phyloP scores from a whole-genome alignment of 768 basidiomycete species.

The Agaricus subrufescens region DNA sequence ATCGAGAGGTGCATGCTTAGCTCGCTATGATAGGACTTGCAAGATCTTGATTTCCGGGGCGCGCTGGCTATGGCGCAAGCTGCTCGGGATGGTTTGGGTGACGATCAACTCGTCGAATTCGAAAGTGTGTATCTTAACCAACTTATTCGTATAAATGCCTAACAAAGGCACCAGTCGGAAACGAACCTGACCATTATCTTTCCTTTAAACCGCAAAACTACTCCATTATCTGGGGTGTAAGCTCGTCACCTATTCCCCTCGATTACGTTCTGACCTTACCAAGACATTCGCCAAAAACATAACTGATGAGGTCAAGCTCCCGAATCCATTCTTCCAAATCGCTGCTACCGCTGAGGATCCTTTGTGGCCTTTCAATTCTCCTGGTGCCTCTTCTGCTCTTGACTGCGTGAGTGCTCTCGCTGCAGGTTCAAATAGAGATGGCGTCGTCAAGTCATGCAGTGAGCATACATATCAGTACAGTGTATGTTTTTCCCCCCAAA shows the following conservation, averaged over 20 bases:
- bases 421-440: conserved; percentile 36
- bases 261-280: neutral
- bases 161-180: conserved; percentile 34
- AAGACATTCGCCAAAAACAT: conserved; percentile 50
- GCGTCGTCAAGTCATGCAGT: conserved; percentile 42
- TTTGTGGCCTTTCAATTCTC: conserved; percentile 42
- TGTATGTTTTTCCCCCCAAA: conserved; percentile 21
- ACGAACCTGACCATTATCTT: conserved; percentile 51
- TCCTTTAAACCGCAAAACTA: conserved; percentile 39
- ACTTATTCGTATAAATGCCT: neutral
- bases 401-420: conserved; percentile 46
- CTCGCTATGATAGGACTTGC: conserved; percentile 31
- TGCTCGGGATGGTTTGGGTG: conserved; percentile 30
- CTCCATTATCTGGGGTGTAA: conserved; percentile 39
- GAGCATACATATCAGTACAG: conserved; percentile 55
- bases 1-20: neutral
- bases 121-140: conserved; percentile 34
- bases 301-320: conserved; percentile 21
- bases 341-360: conserved; percentile 48
- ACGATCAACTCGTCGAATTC: conserved; percentile 34
- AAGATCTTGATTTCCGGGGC: conserved; percentile 37
- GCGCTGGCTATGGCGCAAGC: conserved; percentile 40
- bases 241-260: neutral
- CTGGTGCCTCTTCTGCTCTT: conserved; percentile 37
- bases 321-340: conserved; percentile 40